A percentile compares a stretch with the other conserved stretches of the same genome.
Conservation (phyloP, 129 eudicot genomes). For the Apium graveolens region DNA sequence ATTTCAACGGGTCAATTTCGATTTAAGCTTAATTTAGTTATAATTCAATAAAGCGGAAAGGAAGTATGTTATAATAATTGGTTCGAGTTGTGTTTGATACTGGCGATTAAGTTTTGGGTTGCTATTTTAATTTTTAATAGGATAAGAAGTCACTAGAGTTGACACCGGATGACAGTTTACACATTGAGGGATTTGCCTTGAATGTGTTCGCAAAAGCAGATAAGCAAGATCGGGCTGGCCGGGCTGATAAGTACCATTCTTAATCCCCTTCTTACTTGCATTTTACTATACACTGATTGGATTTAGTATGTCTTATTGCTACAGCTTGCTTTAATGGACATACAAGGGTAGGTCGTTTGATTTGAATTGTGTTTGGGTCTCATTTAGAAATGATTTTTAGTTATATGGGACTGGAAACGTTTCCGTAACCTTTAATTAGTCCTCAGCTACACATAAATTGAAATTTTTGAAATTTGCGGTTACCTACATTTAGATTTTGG, state of each 20-base stretch:
- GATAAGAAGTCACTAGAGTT: slow-evolving; percentile 75
- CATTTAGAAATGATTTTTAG: too few species aligned
- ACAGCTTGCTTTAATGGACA: not conserved
- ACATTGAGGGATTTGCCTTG: slow-evolving; percentile 90
- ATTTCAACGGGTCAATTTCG: too few species aligned
- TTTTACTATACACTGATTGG: not conserved
- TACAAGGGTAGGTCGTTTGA: not conserved
- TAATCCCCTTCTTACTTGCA: not conserved
- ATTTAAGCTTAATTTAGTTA: too few species aligned
- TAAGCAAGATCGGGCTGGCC: slow-evolving; percentile 93
- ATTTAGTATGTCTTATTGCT: too few species aligned
- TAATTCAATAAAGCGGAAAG: too few species aligned
- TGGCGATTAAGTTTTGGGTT: slow-evolving; percentile 4
- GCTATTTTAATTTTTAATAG: slow-evolving; percentile 25
- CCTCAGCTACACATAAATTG: not conserved
- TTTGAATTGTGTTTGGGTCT: not conserved
- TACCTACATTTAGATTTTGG: not conserved
- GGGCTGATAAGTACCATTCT: slow-evolving; percentile 72
- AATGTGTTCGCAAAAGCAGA: slow-evolving; percentile 91
- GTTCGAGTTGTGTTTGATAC: not conserved
- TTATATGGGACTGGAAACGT: not conserved
- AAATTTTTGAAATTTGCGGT: not conserved
- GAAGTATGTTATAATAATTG: not conserved
- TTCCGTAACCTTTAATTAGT: not conserved
- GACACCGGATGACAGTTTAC: slow-evolving; percentile 87